Evolutionary conservation across 176 grass and related monocot genomes (phyloP).

Genomic region (Juncus inflexus): DNA sequence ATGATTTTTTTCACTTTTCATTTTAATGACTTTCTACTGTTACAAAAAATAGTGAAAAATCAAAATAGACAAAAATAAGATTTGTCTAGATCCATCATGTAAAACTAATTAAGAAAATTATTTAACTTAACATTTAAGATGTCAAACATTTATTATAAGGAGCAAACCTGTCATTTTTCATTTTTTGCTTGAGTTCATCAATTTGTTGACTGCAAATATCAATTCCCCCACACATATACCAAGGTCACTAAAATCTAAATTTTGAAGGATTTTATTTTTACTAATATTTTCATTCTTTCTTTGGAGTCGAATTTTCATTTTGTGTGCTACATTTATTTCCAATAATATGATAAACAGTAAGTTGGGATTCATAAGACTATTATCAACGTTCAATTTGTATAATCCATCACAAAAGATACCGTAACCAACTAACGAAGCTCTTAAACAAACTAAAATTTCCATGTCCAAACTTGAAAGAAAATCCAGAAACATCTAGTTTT

Average conservation of each 20-base stretch:
- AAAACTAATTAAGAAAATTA: too few relatives aligned
- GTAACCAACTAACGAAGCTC: conserved; percentile 23
- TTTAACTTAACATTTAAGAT: too few relatives aligned
- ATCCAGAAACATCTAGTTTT: conserved; percentile 7
- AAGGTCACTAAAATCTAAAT: conserved; percentile 28
- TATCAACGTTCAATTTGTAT: conserved; percentile 23
- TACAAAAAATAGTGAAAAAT: too few relatives aligned
- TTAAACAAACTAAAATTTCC: conserved; percentile 16
- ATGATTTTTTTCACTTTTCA: too few relatives aligned
- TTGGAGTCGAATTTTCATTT: conserved; percentile 27
- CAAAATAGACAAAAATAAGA: too few relatives aligned
- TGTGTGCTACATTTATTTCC: neutral
- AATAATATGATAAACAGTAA: neutral
- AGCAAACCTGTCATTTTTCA: too few relatives aligned
- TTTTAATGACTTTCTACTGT: too few relatives aligned
- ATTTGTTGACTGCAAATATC: too few relatives aligned
- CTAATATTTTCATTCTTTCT: conserved; percentile 26
- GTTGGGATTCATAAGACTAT: neutral
- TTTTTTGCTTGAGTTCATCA: too few relatives aligned
- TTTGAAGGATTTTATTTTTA: conserved; percentile 27
- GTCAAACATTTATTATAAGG: too few relatives aligned
- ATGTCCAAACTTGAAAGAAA: conserved; percentile 6
- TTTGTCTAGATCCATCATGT: too few relatives aligned
- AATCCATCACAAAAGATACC: conserved; percentile 16
- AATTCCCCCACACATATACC: conserved; percentile 18